Conservation (phyloP, 202 grass and related monocot species). For the Zizania palustris region DNA sequence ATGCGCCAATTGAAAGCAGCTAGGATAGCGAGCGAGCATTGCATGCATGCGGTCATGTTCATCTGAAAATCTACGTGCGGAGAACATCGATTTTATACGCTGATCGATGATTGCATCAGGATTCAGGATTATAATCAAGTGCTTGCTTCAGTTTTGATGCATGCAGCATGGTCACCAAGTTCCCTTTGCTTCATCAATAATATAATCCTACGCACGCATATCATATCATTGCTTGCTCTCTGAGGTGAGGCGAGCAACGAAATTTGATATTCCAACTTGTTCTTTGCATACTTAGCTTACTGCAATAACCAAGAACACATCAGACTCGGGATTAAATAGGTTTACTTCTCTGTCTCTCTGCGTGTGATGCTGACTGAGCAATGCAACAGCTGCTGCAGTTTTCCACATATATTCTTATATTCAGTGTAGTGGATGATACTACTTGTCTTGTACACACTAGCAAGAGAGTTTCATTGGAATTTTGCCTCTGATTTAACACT, state of each 20-base stretch:
- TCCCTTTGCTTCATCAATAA: not conserved
- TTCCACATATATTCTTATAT: conserved; percentile 33
- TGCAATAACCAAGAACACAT: conserved; percentile 21
- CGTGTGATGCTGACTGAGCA: conserved; percentile 19
- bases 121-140: too few species aligned
- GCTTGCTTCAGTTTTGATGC: too few species aligned
- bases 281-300: not conserved
- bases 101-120: not conserved
- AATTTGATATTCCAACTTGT: not conserved
- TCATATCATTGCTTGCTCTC: conserved; percentile 27
- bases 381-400: conserved; percentile 34
- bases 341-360: conserved; percentile 20
- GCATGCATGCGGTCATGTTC: not conserved
- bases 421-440: not conserved
- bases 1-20: not conserved
- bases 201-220: not conserved
- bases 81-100: conserved; percentile 10
- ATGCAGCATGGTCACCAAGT: not conserved
- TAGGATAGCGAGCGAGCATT: too few species aligned
- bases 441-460: not conserved
- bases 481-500: conserved; percentile 35
- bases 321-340: not conserved
- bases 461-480: conserved; percentile 43
- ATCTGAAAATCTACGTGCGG: conserved; percentile 9
- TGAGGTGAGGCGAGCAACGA: conserved; percentile 20